A percentile compares a stretch with the other conserved stretches of the same genome.
phyloP scores from a whole-genome alignment of 2,329 filamentous ascomycete species.

The Tolypocladium ophioglossoides region DNA sequence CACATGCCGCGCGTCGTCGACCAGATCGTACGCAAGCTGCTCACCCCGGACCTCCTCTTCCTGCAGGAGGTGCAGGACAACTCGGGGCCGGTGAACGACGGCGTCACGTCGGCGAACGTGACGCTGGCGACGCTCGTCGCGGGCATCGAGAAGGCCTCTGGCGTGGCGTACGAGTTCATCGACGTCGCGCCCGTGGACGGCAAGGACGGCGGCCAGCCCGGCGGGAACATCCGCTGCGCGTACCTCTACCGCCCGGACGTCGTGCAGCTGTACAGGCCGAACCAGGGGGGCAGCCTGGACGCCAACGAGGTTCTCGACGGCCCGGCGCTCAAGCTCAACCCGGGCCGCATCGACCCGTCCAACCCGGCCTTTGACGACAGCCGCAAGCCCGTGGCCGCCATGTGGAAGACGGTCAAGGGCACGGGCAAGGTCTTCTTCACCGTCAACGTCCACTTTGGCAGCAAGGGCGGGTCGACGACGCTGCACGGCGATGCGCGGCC shows the following conservation, averaged over 20 bases:
- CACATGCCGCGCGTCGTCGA: slow-evolving; percentile 48
- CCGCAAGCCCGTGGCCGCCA: slow-evolving; percentile 57
- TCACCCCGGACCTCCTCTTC: slow-evolving; percentile 54
- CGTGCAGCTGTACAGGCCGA: slow-evolving; percentile 48
- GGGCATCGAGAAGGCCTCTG: slow-evolving; percentile 38
- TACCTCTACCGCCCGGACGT: slow-evolving; percentile 57
- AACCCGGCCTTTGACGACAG: slow-evolving; percentile 49
- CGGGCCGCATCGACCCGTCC: slow-evolving; percentile 53
- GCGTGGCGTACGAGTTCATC: slow-evolving; percentile 46
- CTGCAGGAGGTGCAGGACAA: slow-evolving; percentile 64
- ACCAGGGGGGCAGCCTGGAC: slow-evolving; percentile 41
- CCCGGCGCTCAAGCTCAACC: slow-evolving; percentile 55
- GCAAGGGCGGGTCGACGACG: slow-evolving; percentile 55
- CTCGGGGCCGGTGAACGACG: slow-evolving; percentile 50
- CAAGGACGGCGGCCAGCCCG: slow-evolving; percentile 54
- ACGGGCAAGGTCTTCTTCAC: slow-evolving; percentile 51
- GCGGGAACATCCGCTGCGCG: slow-evolving; percentile 61
- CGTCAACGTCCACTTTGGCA: slow-evolving; percentile 58
- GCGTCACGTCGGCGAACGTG: slow-evolving; percentile 41
- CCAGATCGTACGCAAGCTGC: slow-evolving; percentile 55
- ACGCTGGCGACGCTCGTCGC: slow-evolving; percentile 46
- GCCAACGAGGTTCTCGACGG: slow-evolving; percentile 43
- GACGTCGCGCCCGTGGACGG: slow-evolving; percentile 49
- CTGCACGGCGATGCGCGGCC: slow-evolving; percentile 56
- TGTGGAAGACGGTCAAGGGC: slow-evolving; percentile 49